phyloP scores from a whole-genome alignment of 805 yeast genomes.

The Hanseniaspora clermontiae region DNA sequence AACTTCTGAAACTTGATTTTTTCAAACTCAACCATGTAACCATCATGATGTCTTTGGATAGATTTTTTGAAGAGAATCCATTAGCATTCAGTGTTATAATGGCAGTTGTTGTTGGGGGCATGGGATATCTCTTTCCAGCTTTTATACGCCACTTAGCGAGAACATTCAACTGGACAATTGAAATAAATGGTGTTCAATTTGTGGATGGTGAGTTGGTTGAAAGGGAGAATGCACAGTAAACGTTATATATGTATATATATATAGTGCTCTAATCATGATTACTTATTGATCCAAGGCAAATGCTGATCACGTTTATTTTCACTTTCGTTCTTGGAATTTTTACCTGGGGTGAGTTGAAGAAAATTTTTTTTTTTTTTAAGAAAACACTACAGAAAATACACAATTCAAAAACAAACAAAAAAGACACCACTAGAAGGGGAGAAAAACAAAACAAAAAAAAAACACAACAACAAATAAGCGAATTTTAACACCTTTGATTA shows the following conservation, averaged over 20 bases:
- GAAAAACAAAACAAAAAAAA: background rate
- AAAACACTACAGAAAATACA: background rate
- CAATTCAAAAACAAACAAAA: background rate
- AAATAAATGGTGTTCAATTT: constrained; percentile 1
- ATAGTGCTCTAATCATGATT: too few relatives aligned
- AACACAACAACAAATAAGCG: too few relatives aligned
- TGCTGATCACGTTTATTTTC: too few relatives aligned
- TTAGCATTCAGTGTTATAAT: background rate
- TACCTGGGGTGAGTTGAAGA: background rate
- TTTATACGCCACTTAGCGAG: background rate
- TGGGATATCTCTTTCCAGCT: background rate
- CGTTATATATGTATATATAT: too few relatives aligned
- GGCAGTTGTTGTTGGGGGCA: background rate
- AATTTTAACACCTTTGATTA: background rate
- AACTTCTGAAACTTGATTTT: background rate
- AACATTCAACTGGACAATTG: background rate
- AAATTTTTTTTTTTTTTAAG: background rate
- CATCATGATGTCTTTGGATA: background rate
- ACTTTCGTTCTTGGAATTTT: too few relatives aligned
- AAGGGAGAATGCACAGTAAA: background rate
- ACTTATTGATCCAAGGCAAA: too few relatives aligned
- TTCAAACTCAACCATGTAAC: background rate
- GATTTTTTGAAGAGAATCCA: background rate
- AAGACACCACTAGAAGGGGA: too few relatives aligned
- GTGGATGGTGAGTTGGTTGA: background rate